phyloP scores from a whole-genome alignment of 164 flowering plant species.

The Hamamelis virginiana region DNA sequence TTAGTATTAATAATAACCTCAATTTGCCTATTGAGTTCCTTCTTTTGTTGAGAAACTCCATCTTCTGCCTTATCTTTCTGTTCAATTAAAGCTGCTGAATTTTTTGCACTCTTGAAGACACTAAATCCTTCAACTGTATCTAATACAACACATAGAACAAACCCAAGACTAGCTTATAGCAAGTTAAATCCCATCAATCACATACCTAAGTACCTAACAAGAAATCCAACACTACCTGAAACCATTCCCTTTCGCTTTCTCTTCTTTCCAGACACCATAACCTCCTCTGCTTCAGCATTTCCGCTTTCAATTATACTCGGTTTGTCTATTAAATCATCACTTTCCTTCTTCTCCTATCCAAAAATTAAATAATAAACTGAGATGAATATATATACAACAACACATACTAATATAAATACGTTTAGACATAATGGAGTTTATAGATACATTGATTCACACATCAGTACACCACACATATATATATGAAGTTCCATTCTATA shows the following conservation, averaged over 20 bases:
- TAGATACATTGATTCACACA: too few relatives aligned
- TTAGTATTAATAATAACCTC: constrained; percentile 49
- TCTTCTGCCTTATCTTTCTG: constrained; percentile 21
- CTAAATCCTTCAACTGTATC: constrained; percentile 67
- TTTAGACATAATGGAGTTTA: too few relatives aligned
- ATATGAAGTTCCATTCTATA: too few relatives aligned
- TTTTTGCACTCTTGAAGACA: constrained; percentile 62
- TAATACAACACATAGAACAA: constrained; percentile 15
- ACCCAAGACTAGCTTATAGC: neutral
- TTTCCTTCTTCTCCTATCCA: constrained; percentile 44
- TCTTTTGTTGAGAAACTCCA: constrained; percentile 31
- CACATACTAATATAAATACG: too few relatives aligned
- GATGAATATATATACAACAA: too few relatives aligned
- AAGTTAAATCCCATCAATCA: neutral
- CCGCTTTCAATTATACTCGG: constrained; percentile 23
- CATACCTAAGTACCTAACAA: neutral
- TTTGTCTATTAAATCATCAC: constrained; percentile 19
- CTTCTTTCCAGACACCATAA: constrained; percentile 34
- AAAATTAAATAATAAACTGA: too few relatives aligned
- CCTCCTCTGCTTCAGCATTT: constrained; percentile 19
- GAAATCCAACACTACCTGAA: constrained; percentile 27
- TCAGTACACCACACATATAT: too few relatives aligned
- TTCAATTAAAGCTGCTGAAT: constrained; percentile 22
- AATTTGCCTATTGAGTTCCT: constrained; percentile 58
- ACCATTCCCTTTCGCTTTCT: constrained; percentile 52